phyloP scores from a whole-genome alignment of 805 yeast genomes.

The Saccharomycopsis olivae region DNA sequence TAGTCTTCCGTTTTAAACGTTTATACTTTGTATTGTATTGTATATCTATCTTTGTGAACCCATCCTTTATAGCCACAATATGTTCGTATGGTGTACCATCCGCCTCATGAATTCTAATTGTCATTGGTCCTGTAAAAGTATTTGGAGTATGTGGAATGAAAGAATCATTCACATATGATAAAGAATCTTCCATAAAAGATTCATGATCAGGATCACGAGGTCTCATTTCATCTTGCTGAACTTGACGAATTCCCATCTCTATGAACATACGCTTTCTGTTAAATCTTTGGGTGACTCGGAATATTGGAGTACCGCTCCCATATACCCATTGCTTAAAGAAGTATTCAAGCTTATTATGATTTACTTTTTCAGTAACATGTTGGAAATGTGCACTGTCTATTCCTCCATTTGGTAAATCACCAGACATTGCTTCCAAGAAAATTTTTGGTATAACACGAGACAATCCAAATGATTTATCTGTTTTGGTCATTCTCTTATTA shows the following conservation, averaged over 20 bases:
- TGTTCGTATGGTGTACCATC: constrained; percentile 99
- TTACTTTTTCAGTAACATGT: constrained; percentile 90
- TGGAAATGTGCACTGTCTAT: constrained; percentile 79
- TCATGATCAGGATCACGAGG: constrained; percentile 25
- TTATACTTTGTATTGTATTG: constrained; percentile 93
- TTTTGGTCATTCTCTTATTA: constrained; percentile 89
- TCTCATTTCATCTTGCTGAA: constrained; percentile 52
- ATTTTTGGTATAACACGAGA: constrained; percentile 86
- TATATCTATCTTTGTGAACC: constrained; percentile 77
- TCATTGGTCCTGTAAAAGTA: constrained; percentile 87
- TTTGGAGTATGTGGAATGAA: constrained; percentile 20
- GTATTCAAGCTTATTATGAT: constrained; percentile 67
- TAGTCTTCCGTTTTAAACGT: constrained; percentile 56
- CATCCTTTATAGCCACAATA: constrained; percentile 82
- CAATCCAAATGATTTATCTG: constrained; percentile 88
- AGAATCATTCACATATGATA: constrained; percentile 7
- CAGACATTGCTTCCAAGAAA: constrained; percentile 90
- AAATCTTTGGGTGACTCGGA: constrained; percentile 82
- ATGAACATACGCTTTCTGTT: constrained; percentile 89
- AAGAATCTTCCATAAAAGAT: constrained; percentile 31
- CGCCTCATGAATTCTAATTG: constrained; percentile 92
- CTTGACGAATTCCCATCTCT: constrained; percentile 90
- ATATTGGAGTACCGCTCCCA: constrained; percentile 81
- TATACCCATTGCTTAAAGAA: constrained; percentile 93
- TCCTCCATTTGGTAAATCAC: constrained; percentile 71